These are phyloP conservation scores for Canna indica DNA, from an alignment of 176 grass and related monocot species.

Conservation along the genomic window DNA sequence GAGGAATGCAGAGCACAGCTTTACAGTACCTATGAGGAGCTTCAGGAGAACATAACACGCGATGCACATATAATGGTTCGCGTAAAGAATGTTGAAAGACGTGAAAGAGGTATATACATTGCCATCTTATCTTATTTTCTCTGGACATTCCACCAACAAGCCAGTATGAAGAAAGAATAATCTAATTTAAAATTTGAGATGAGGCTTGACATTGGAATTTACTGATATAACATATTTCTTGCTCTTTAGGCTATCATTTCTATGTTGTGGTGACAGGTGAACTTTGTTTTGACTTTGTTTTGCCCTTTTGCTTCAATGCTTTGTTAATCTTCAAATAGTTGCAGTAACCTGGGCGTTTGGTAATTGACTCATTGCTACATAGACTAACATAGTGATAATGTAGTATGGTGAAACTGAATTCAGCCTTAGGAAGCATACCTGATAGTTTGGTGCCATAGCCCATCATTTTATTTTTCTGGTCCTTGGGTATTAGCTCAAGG, in stretches of 20 bases:
- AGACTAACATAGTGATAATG: background rate
- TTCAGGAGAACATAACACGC: constrained; percentile 56
- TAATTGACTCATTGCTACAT: background rate
- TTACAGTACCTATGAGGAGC: constrained; percentile 89
- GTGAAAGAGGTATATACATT: constrained; percentile 70
- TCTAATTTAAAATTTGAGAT: background rate
- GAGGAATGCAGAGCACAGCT: constrained; percentile 98
- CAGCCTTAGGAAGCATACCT: background rate
- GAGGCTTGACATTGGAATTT: too few species aligned
- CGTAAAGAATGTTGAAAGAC: constrained; percentile 70
- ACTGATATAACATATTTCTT: background rate
- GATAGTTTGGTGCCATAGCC: background rate
- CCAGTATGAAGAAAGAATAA: background rate
- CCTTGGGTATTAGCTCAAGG: background rate
- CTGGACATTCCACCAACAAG: background rate
- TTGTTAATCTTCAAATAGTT: background rate
- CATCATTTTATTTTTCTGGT: background rate
- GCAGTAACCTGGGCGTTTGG: background rate
- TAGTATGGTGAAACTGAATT: background rate
- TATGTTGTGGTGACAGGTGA: too few species aligned
- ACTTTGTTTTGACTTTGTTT: too few species aligned
- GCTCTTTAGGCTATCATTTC: too few species aligned
- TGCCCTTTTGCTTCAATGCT: background rate
- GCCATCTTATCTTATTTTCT: background rate
- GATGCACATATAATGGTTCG: constrained; percentile 75